phyloP scores from a whole-genome alignment of 2,329 filamentous ascomycete genomes.

The Paramyrothecium roridum region DNA sequence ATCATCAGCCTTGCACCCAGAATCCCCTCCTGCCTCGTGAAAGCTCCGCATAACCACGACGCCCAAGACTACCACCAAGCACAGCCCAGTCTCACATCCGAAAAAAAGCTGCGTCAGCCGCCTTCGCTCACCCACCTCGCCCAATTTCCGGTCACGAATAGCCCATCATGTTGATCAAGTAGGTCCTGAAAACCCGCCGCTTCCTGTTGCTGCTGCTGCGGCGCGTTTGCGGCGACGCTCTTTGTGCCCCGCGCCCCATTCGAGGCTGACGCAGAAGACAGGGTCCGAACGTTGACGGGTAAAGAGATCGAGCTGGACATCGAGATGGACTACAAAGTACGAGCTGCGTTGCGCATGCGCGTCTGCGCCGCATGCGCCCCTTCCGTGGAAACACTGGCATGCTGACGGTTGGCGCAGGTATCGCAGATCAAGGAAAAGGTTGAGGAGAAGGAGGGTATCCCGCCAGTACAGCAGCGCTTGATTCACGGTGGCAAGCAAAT shows the following conservation, averaged over 20 bases:
- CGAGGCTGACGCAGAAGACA: constrained; percentile 34
- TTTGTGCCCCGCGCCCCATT: background rate
- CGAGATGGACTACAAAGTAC: constrained; percentile 87
- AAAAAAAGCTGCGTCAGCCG: too few relatives aligned
- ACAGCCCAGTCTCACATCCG: background rate
- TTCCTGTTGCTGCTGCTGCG: constrained; percentile 7
- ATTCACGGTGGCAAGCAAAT: constrained; percentile 99
- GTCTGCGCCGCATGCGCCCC: too few relatives aligned
- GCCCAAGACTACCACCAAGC: background rate
- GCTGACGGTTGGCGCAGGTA: constrained; percentile 54
- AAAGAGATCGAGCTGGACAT: constrained; percentile 99
- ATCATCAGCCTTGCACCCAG: background rate
- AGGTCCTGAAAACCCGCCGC: constrained; percentile 11
- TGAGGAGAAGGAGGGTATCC: constrained; percentile 98
- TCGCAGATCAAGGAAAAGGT: constrained; percentile 98
- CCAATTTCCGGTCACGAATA: constrained; percentile 8
- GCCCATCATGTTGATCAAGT: constrained; percentile 50
- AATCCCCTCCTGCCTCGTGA: background rate
- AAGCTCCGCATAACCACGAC: background rate
- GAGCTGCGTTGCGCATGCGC: constrained; percentile 4
- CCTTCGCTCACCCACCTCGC: constrained; percentile 6
- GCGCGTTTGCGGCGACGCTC: constrained; percentile 8
- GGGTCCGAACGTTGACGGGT: constrained; percentile 94
- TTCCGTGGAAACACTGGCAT: too few relatives aligned
- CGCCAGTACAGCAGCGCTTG: constrained; percentile 90